Evolutionary conservation across 1,284 basidiomycete species (phyloP).

Genomic region (Pseudozyma pruni): DNA sequence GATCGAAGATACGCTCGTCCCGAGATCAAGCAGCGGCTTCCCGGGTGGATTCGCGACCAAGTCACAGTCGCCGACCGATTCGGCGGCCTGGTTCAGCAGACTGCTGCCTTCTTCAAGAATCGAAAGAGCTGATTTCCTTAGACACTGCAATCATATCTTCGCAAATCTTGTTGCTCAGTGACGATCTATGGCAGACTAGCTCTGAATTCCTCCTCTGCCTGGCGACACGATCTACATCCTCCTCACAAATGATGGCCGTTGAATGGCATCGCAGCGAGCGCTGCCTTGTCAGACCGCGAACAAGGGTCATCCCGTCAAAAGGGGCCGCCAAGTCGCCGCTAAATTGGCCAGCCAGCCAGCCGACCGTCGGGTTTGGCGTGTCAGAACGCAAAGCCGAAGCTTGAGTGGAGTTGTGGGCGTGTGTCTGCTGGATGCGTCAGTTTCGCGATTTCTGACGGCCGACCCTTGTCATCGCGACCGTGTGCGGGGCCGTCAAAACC

Average conservation of each 20-base stretch:
- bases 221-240: no score
- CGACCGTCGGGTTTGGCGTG: slow-evolving; percentile 4
- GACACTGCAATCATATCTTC: no score
- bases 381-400: slow-evolving; percentile 1
- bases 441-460: slow-evolving; percentile 1
- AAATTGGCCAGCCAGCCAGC: slow-evolving; percentile 2
- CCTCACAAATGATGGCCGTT: not conserved
- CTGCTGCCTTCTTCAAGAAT: slow-evolving; percentile 68
- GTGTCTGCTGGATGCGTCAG: not conserved
- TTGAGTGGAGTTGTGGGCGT: no score
- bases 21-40: slow-evolving; percentile 56
- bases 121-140: slow-evolving; percentile 3
- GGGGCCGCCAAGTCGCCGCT: slow-evolving; percentile 2
- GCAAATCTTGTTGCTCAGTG: no score
- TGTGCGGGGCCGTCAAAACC: slow-evolving; percentile 28
- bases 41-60: slow-evolving; percentile 76
- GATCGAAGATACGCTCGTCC: slow-evolving; percentile 57
- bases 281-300: no score
- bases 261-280: not conserved
- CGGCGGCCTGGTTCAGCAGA: slow-evolving; percentile 77
- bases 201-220: no score
- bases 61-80: slow-evolving; percentile 77
- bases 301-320: not conserved
- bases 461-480: slow-evolving; percentile 5
- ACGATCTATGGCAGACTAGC: no score